Evolutionary conservation across 1,284 basidiomycete species (phyloP).

Genomic region (Moesziomyces parantarcticus): DNA sequence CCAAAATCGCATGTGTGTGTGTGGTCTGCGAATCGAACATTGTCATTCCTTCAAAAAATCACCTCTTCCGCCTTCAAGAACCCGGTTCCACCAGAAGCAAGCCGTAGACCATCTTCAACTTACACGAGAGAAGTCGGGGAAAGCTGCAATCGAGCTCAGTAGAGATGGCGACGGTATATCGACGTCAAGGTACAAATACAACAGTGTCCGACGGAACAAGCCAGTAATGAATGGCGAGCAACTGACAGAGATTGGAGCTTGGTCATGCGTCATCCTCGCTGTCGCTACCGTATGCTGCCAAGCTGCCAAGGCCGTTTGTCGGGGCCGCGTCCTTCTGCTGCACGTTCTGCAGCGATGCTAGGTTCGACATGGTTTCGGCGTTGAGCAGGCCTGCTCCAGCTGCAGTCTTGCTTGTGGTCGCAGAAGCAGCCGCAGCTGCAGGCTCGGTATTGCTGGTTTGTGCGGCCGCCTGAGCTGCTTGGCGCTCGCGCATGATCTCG

Average conservation of each 20-base stretch:
- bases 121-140: no score
- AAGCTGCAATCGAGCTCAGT: not conserved
- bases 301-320: slow-evolving; percentile 43
- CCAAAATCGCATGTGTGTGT: no score
- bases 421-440: slow-evolving; percentile 3
- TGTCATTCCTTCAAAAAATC: no score
- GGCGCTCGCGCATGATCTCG: slow-evolving; percentile 45
- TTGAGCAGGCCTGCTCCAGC: slow-evolving; percentile 27
- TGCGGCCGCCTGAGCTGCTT: slow-evolving; percentile 23
- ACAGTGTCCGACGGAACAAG: not conserved
- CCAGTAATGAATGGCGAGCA: no score
- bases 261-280: slow-evolving; percentile 49
- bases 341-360: slow-evolving; percentile 35
- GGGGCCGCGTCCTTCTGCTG: slow-evolving; percentile 17
- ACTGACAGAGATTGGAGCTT: not conserved
- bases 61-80: no score
- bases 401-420: slow-evolving; percentile 1
- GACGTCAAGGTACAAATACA: not conserved
- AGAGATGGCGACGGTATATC: not conserved
- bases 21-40: no score
- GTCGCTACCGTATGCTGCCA: slow-evolving; percentile 63
- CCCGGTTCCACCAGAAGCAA: no score
- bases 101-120: no score
- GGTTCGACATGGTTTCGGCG: slow-evolving; percentile 46
- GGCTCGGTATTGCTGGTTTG: slow-evolving; percentile 5